Base-by-base conservation (phyloP, 2,329 filamentous ascomycete genomes). In the Pseudogymnoascus sp. region DNA sequence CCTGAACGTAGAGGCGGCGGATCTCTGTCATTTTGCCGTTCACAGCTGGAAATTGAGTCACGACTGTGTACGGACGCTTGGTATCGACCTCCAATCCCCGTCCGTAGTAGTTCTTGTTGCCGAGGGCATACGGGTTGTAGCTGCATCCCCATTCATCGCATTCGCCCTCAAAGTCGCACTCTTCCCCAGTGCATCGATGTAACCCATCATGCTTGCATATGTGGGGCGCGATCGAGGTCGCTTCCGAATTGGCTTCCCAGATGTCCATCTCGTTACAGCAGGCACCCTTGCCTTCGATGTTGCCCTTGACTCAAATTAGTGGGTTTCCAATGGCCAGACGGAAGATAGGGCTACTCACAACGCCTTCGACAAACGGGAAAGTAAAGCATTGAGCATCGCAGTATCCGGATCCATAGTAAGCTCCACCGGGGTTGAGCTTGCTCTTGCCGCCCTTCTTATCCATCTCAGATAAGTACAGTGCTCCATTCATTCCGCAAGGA, bases 251-350 rank as follows among this genome's bases (percentile, higher is more conserved):
- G 57, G 78, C 78, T 61, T 82, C 79, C 77, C 78, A 81, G 63
- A 81, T 79, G 61, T 81, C 79, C 68, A 81, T 75, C 66, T 81
- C 79, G 64, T 78, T 78, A 65, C 79, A 82, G 74, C 79, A 82
- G 2, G 75, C 68, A 26, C 78, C 76, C 19, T 74, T 68, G 39
- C 69, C 70, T 48, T 74, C 71, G 48, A 77, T 66, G 66, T 79
- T 79, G 23, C 72, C 55, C 55, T 57, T 6, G 30, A 12, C 18
- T 37, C 18, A 8, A 35, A 57, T 57, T 35, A 57, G 55, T 3
- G 13, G 34, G 23, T 57, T 23, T 57, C 12, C 18, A n/a, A 9
- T n/a, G n/a, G 23, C 33, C 28, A 58, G n/a, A 23, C 15, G 23
- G 15, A 12, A 28, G 13, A 9, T 18, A 18, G 9, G 34, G 38